A percentile compares a stretch with the other conserved stretches of the same genome.
Conservation (phyloP, 2,329 filamentous ascomycete genomes). For the Metarhizium humberi region DNA sequence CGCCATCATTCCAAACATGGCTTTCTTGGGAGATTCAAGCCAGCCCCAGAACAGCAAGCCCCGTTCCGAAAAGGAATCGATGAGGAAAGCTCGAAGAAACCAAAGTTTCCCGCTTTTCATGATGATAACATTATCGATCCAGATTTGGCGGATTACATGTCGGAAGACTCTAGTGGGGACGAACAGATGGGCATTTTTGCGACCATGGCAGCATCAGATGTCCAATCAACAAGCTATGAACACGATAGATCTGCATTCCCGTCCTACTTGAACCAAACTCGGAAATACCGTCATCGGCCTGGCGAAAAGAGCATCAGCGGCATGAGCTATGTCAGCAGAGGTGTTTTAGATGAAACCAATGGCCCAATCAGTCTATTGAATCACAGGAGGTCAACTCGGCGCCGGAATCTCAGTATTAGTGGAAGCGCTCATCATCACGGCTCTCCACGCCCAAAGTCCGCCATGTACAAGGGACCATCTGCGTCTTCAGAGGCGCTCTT, state of each 20-base stretch:
- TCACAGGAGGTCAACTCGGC: constrained; percentile 53
- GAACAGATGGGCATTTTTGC: constrained; percentile 85
- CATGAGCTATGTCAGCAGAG: constrained; percentile 59
- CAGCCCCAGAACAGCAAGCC: constrained; percentile 64
- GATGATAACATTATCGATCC: constrained; percentile 98
- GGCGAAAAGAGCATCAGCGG: constrained; percentile 70
- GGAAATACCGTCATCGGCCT: constrained; percentile 63
- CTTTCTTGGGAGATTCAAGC: constrained; percentile 65
- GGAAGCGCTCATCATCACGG: constrained; percentile 56
- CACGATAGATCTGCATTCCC: constrained; percentile 66
- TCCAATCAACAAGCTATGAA: constrained; percentile 58
- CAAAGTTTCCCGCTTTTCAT: constrained; percentile 82
- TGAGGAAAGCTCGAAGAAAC: constrained; percentile 56
- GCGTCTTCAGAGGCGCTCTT: constrained; percentile 42
- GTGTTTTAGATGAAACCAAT: constrained; percentile 52
- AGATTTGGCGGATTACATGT: constrained; percentile 90
- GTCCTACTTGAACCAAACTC: constrained; percentile 61
- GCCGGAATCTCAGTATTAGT: constrained; percentile 79
- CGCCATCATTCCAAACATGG: constrained; percentile 84
- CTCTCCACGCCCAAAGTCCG: constrained; percentile 59
- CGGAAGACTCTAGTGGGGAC: constrained; percentile 87
- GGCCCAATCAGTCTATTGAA: constrained; percentile 48
- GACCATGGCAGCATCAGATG: constrained; percentile 57
- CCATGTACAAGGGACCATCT: constrained; percentile 45
- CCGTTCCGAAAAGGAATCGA: constrained; percentile 71